Evolutionary conservation across 371 early-diverging fungal species (phyloP).

Genomic region (Haplosporangium sp.): DNA sequence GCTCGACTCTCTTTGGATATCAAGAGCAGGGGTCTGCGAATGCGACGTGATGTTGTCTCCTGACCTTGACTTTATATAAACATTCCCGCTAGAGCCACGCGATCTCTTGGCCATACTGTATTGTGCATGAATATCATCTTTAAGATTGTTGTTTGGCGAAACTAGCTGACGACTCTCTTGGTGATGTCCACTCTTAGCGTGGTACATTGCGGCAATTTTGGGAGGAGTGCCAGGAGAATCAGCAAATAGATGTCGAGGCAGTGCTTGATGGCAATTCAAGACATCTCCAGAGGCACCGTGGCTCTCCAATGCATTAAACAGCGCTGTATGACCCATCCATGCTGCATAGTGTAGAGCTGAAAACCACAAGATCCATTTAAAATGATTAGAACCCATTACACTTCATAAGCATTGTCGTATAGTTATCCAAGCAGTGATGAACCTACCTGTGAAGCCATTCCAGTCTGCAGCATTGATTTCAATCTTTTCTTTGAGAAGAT

Average conservation of each 20-base stretch:
- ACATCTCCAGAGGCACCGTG: conserved; percentile 34
- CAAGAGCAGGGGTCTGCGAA: conserved; percentile 8
- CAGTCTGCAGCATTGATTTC: conserved; percentile 50
- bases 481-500: conserved; percentile 38
- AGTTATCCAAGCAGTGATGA: background rate
- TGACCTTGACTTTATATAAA: conserved; percentile 37
- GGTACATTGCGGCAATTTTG: conserved; percentile 39
- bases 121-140: conserved; percentile 34
- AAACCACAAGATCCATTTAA: background rate
- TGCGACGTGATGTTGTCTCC: conserved; percentile 11
- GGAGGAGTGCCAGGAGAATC: conserved; percentile 16
- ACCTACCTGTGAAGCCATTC: conserved; percentile 53
- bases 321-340: conserved; percentile 32
- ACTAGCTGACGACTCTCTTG: background rate
- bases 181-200: conserved; percentile 12
- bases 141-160: conserved; percentile 31
- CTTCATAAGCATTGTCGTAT: background rate
- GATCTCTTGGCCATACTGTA: conserved; percentile 50
- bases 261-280: conserved; percentile 34
- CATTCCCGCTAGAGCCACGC: conserved; percentile 28
- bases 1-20: conserved; percentile 19
- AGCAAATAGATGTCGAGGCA: conserved; percentile 30
- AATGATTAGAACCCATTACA: background rate
- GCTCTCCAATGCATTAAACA: conserved; percentile 26
- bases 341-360: conserved; percentile 52